Base-by-base conservation (phyloP, 2,329 filamentous ascomycete genomes). In the Fusarium guadeloupense region DNA sequence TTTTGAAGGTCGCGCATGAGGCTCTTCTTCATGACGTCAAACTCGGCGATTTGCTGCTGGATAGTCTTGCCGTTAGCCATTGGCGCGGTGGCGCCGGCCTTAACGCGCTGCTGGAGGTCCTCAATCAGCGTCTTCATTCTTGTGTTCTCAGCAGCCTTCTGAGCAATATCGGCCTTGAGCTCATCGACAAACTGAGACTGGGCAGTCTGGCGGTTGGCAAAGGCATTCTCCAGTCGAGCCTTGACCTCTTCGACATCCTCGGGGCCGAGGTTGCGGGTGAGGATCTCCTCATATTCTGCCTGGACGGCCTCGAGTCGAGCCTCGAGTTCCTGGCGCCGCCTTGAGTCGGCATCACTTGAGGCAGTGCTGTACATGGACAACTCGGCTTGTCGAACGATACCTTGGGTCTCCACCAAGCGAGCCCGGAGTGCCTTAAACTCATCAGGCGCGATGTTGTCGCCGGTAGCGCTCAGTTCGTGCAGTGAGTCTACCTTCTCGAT, bases 11-110 rank as follows among this genome's bases (percentile, higher is more conserved):
- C 95, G 54, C 95, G 91, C 95, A 99, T 99, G 68, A 99, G 83
- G 66, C 91, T 96, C 86, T 99, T 99, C 88, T 99, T 99, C 93
- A 99, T 99, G 56, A 92, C 91, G 77, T 99, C 95, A 70, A 99
- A 99, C 75, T 99, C 95, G 54, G 94, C 92, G 76, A 99, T 96
- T 79, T 98, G 95, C 80, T 99, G 94, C 75, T 96, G 93, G 38
- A 98, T 87, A 12, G 92, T 96, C 84, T 97, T 97, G 83, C 90
- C 90, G 70, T 91, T 92, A 51, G 86, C 80, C 72, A 89, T 92
- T 21, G 88, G 83, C 23, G 81, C 78, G 9, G 77, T 73, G 16
- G 75, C 75, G 64, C 84, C 84, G 43, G 85, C 81, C 81, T 92
- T 92, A 72, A 90, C 81, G 60, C 88, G 86, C 69, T 86, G 84